A percentile compares a stretch with the other conserved stretches of the same genome.
phyloP scores from a whole-genome alignment of 2,329 filamentous ascomycete species.

The Aspergillus uvarum region DNA sequence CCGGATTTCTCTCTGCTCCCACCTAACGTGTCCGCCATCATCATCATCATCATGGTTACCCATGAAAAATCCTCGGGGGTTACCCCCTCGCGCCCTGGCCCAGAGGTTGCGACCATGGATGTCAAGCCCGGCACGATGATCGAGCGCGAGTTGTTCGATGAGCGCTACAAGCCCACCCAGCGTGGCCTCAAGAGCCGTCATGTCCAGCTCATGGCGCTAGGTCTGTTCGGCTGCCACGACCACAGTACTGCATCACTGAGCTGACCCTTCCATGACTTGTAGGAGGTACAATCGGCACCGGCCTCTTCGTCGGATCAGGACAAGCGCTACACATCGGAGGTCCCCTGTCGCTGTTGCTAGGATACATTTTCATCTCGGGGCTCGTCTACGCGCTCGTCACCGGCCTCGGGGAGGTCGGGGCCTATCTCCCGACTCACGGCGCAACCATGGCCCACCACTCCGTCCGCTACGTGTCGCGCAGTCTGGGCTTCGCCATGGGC shows the following conservation, averaged over 20 bases:
- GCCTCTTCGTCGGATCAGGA: slow-evolving; percentile 56
- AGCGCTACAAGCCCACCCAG: slow-evolving; percentile 41
- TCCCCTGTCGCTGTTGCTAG: slow-evolving; percentile 53
- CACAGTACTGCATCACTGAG: neutral
- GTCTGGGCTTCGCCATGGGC: slow-evolving; percentile 44
- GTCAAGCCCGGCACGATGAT: slow-evolving; percentile 31
- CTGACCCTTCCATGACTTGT: neutral
- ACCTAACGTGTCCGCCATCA: neutral
- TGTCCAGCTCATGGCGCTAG: slow-evolving; percentile 51
- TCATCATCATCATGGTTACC: slow-evolving; percentile 7
- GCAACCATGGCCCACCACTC: slow-evolving; percentile 47
- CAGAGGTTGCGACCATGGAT: slow-evolving; percentile 10
- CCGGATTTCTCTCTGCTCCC: neutral
- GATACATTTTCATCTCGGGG: slow-evolving; percentile 51
- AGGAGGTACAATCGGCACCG: slow-evolving; percentile 58
- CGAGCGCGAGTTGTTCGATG: slow-evolving; percentile 42
- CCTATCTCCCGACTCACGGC: slow-evolving; percentile 47
- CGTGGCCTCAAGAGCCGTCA: slow-evolving; percentile 46
- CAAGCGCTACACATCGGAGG: slow-evolving; percentile 53
- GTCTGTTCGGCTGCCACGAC: neutral
- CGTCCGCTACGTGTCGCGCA: slow-evolving; percentile 45
- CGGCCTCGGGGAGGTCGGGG: slow-evolving; percentile 42
- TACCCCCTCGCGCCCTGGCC: slow-evolving; percentile 3
- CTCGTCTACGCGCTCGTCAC: slow-evolving; percentile 52
- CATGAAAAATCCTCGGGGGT: slow-evolving; percentile 12